Percentiles rank a stretch among this genome's conserved stretches.
Evolutionary conservation across 2,329 filamentous ascomycete genomes (phyloP).

Genomic region (Monilinia aucupariae): DNA sequence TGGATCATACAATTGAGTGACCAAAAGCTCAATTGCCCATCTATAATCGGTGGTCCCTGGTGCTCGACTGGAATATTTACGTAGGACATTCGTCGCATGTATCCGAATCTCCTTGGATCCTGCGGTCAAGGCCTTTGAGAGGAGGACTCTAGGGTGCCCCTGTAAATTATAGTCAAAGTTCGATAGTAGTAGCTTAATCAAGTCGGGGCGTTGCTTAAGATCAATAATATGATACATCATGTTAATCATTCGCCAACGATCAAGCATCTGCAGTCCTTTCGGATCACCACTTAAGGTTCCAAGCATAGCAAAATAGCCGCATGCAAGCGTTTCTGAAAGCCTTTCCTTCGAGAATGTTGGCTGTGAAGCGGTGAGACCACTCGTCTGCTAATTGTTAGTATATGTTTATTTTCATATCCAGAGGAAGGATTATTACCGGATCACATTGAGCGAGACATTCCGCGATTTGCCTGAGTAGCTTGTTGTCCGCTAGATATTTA

Average conservation of each 20-base stretch:
- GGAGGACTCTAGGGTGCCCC: constrained; percentile 83
- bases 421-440: constrained; percentile 50
- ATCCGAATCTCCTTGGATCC: constrained; percentile 90
- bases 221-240: constrained; percentile 99
- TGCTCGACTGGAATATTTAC: constrained; percentile 72
- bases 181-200: constrained; percentile 80
- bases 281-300: constrained; percentile 78
- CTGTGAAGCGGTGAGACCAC: constrained; percentile 70
- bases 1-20: constrained; percentile 96
- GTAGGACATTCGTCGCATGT: constrained; percentile 76
- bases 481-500: constrained; percentile 83
- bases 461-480: constrained; percentile 85
- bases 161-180: constrained; percentile 89
- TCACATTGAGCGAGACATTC: constrained; percentile 96
- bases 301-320: constrained; percentile 90
- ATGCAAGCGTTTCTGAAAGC: constrained; percentile 79
- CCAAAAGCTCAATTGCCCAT: constrained; percentile 94
- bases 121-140: constrained; percentile 89
- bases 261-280: constrained; percentile 81
- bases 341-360: constrained; percentile 86
- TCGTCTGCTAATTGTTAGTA: constrained; percentile 45
- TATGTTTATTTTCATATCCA: not conserved
- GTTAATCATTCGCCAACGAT: constrained; percentile 96
- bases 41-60: constrained; percentile 63
- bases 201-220: constrained; percentile 80